phyloP scores from a whole-genome alignment of 441 rosid species.

The Erodium chrysanthum region DNA sequence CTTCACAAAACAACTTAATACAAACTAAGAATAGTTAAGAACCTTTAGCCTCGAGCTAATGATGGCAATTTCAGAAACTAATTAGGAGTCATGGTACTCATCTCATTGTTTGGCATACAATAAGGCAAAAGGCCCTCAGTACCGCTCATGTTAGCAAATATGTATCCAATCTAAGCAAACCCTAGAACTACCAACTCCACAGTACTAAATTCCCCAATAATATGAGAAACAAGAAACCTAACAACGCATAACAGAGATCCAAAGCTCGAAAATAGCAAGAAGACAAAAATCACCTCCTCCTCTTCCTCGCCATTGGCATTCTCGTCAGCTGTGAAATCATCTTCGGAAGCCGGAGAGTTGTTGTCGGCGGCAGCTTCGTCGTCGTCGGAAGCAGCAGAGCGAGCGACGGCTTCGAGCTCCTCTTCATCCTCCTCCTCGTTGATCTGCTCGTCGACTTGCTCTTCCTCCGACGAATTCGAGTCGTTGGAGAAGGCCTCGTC shows the following conservation, averaged over 20 bases:
- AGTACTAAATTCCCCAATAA: background rate
- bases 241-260: background rate
- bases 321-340: slow-evolving; percentile 27
- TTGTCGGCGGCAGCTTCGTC: slow-evolving; percentile 20
- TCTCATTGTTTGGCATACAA: too few relatives aligned
- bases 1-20: background rate
- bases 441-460: slow-evolving; percentile 51
- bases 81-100: background rate
- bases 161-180: background rate
- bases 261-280: background rate
- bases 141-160: background rate
- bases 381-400: slow-evolving; percentile 56
- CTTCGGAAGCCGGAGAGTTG: slow-evolving; percentile 31
- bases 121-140: too few relatives aligned
- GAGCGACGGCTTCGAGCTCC: slow-evolving; percentile 91
- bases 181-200: background rate
- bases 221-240: background rate
- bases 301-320: slow-evolving; percentile 44
- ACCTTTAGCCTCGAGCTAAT: too few relatives aligned
- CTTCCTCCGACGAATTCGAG: slow-evolving; percentile 51
- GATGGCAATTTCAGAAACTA: background rate
- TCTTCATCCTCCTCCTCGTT: slow-evolving; percentile 65
- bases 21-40: too few relatives aligned
- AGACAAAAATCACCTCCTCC: slow-evolving; percentile 16
- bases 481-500: slow-evolving; percentile 51